Conservation (phyloP, 495 filamentous ascomycete species). For the Copromyces sp. region DNA sequence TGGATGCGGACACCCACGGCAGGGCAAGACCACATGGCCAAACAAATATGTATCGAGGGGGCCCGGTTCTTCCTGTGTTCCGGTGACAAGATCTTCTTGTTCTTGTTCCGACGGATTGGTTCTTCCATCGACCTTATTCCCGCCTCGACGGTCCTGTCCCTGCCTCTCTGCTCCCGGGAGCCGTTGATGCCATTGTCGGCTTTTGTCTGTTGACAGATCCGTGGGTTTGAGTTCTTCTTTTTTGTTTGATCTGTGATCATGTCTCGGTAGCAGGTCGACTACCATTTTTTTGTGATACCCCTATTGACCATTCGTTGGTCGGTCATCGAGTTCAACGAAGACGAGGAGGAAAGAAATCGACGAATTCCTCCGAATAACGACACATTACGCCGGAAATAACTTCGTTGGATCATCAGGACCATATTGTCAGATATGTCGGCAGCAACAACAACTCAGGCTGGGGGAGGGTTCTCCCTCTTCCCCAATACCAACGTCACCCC, state of each 20-base stretch:
- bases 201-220: neutral
- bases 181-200: neutral
- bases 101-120: conserved; percentile 1
- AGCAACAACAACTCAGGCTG: conserved; percentile 16
- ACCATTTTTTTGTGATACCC: neutral
- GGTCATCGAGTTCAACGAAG: neutral
- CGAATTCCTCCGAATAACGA: neutral
- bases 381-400: neutral
- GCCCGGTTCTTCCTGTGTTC: neutral
- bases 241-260: conserved; percentile 13
- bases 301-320: neutral
- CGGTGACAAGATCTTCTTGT: conserved; percentile 13
- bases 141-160: neutral
- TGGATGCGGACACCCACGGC: neutral
- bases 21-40: neutral
- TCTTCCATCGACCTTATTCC: neutral
- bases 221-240: neutral
- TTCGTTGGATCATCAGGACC: neutral
- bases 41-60: neutral
- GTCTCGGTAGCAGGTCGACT: conserved; percentile 16
- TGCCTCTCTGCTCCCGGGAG: neutral
- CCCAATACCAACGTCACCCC: conserved; percentile 28
- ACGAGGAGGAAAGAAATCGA: neutral
- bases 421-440: neutral
- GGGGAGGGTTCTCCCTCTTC: conserved; percentile 43